Conservation (phyloP, 2,329 filamentous ascomycete genomes). For the Fusarium falciforme region DNA sequence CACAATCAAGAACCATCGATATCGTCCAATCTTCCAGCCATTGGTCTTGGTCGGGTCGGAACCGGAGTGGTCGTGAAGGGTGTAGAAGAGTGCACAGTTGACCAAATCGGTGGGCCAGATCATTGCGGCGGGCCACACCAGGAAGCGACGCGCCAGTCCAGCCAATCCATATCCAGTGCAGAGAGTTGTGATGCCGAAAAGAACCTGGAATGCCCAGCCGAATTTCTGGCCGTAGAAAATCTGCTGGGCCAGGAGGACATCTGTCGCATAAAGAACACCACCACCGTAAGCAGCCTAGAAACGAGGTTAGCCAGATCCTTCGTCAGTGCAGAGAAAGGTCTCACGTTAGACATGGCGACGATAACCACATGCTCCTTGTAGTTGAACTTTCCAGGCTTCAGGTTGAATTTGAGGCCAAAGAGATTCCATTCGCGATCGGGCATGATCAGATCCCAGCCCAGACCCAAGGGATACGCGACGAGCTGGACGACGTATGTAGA, state of each 20-base stretch:
- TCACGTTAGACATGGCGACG: constrained; percentile 73
- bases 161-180: constrained; percentile 69
- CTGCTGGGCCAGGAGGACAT: constrained; percentile 61
- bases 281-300: constrained; percentile 67
- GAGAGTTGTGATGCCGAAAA: constrained; percentile 66
- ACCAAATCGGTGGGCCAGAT: constrained; percentile 68
- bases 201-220: constrained; percentile 64
- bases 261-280: constrained; percentile 67
- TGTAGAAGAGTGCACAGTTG: constrained; percentile 64
- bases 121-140: constrained; percentile 67
- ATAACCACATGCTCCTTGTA: constrained; percentile 72
- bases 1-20: constrained; percentile 70
- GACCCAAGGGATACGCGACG: constrained; percentile 69
- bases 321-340: constrained; percentile 38
- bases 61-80: constrained; percentile 57
- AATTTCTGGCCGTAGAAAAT: constrained; percentile 69
- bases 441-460: constrained; percentile 66
- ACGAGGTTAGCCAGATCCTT: constrained; percentile 29
- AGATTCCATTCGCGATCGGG: constrained; percentile 63
- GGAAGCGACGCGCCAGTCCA: constrained; percentile 63
- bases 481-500: constrained; percentile 73
- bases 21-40: constrained; percentile 74
- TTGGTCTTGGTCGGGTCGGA: constrained; percentile 62
- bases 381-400: constrained; percentile 69
- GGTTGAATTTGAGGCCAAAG: constrained; percentile 65